Percentiles rank a stretch among this genome's conserved stretches.
Conservation (phyloP, 1,284 basidiomycete species). For the Takashimella koratensis region DNA sequence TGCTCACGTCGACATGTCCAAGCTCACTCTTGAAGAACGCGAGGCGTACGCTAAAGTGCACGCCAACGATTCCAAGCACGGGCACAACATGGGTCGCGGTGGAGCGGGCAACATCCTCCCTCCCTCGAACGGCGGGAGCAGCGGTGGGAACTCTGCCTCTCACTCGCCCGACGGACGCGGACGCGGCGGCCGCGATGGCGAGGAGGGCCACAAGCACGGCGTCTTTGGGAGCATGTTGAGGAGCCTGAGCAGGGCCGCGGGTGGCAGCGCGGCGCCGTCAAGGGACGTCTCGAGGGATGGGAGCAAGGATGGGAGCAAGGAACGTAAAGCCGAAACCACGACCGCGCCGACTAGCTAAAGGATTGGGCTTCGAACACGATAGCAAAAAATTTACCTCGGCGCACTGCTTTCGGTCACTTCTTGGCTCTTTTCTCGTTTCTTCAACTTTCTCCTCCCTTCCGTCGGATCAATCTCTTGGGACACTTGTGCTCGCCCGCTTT, state of each 20-base stretch:
- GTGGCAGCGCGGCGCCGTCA: conserved; percentile 17
- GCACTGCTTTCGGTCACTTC: too few relatives aligned
- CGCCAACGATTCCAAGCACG: conserved; percentile 22
- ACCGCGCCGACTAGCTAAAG: background rate
- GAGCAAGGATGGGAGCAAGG: background rate
- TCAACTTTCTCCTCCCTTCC: too few relatives aligned
- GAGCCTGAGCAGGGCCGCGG: conserved; percentile 41
- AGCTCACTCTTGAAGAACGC: conserved; percentile 37
- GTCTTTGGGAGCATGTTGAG: conserved; percentile 44
- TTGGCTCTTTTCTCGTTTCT: too few relatives aligned
- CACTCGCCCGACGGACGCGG: conserved; percentile 23
- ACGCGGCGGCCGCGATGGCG: conserved; percentile 26
- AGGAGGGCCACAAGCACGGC: conserved; percentile 26
- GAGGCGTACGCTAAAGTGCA: conserved; percentile 41
- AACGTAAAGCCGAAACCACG: background rate
- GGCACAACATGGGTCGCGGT: conserved; percentile 16
- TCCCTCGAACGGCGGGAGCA: conserved; percentile 3
- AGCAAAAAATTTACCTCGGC: too few relatives aligned
- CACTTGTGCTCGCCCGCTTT: too few relatives aligned
- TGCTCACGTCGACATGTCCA: conserved; percentile 26
- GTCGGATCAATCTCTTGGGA: too few relatives aligned
- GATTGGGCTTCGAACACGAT: too few relatives aligned
- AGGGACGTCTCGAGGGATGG: background rate
- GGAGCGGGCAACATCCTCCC: conserved; percentile 39
- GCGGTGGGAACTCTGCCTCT: conserved; percentile 4